phyloP scores from a whole-genome alignment of 2,329 filamentous ascomycete genomes.

The Apiospora pterosperma region DNA sequence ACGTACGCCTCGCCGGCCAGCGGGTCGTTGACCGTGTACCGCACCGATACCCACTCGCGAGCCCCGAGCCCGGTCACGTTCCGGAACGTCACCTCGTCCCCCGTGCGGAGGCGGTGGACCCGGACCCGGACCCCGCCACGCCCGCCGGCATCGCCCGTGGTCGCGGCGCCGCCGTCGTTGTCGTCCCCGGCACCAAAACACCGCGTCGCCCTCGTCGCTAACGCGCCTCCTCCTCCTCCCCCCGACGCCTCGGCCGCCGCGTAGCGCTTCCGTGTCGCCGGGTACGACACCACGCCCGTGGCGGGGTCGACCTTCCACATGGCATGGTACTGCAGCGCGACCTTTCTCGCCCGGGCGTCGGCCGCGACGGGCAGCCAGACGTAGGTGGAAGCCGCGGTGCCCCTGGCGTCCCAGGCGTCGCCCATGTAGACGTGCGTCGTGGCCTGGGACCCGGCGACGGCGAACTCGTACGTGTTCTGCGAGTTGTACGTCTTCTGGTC shows the following conservation, averaged over 20 bases:
- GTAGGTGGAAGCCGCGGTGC: conserved; percentile 31
- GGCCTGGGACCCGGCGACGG: conserved; percentile 26
- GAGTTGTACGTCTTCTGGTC: conserved; percentile 32
- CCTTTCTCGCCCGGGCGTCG: conserved; percentile 26
- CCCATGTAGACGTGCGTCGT: conserved; percentile 36
- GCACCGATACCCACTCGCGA: conserved; percentile 33
- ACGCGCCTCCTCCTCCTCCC: conserved; percentile 13
- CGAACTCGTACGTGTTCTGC: conserved; percentile 34
- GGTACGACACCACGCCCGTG: conserved; percentile 32
- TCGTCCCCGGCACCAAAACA: not conserved
- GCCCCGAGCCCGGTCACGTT: conserved; percentile 33
- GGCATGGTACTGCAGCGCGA: conserved; percentile 33
- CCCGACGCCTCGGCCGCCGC: conserved; percentile 25
- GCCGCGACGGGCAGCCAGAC: conserved; percentile 36
- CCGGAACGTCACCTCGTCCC: conserved; percentile 28
- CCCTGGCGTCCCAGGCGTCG: conserved; percentile 32
- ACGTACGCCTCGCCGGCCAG: conserved; percentile 31
- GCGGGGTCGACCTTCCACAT: conserved; percentile 37
- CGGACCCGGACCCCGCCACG: conserved; percentile 12
- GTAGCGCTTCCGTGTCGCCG: conserved; percentile 30
- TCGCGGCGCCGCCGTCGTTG: not conserved
- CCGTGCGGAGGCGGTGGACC: conserved; percentile 14
- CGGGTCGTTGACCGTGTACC: conserved; percentile 29
- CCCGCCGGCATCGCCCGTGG: not conserved
- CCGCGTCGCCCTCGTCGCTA: not conserved